A percentile compares a stretch with the other conserved stretches of the same genome.
phyloP scores from a whole-genome alignment of 192 early-diverging fungal species.

The Glomus cerebriforme region DNA sequence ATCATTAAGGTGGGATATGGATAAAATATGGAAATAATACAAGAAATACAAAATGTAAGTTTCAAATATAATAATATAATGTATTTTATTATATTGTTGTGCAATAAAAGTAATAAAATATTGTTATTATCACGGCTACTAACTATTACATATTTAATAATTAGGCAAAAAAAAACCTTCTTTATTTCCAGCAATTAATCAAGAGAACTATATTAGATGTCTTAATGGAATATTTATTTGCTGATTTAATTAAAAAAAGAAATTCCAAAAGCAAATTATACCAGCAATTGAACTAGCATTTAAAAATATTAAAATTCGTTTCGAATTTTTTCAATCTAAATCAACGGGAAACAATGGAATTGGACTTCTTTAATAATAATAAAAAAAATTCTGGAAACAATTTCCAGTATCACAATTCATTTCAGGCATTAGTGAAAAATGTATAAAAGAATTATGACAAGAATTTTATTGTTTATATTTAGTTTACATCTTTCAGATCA shows the following conservation, averaged over 20 bases:
- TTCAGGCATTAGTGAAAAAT: not conserved
- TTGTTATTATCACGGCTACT: no score
- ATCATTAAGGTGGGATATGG: not conserved
- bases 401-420: not conserved
- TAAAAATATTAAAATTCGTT: not conserved
- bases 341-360: not conserved
- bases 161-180: not conserved
- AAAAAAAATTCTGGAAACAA: slow-evolving; percentile 8
- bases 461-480: slow-evolving; percentile 5
- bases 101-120: no score
- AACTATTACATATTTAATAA: no score
- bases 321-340: slow-evolving; percentile 15
- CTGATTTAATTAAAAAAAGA: slow-evolving; percentile 3
- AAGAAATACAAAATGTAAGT: no score
- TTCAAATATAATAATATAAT: no score
- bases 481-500: not conserved
- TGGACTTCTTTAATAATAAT: slow-evolving; percentile 14
- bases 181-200: slow-evolving; percentile 8
- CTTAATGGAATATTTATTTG: not conserved
- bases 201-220: not conserved
- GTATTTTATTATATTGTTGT: no score
- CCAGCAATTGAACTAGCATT: not conserved
- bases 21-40: not conserved
- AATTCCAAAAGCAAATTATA: not conserved
- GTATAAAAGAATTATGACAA: not conserved